Percentiles rank a stretch among this genome's conserved stretches.
Conservation (phyloP, 2,329 filamentous ascomycete species). For the Rutstroemia sp. region DNA sequence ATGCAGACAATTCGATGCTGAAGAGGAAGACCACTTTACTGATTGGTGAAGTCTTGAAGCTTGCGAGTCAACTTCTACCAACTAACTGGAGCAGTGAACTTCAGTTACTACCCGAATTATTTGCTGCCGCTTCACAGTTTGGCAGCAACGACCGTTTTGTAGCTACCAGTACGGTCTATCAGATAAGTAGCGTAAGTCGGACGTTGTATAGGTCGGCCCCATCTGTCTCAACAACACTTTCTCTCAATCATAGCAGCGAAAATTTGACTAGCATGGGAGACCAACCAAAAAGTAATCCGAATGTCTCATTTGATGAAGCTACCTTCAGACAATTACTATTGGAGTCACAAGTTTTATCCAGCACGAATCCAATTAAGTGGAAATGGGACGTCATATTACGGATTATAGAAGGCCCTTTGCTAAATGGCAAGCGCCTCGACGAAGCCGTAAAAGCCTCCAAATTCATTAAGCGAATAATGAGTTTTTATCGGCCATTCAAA, state of each 20-base stretch:
- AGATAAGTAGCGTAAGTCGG: conserved; percentile 94
- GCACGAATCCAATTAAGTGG: conserved; percentile 91
- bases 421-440: conserved; percentile 84
- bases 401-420: conserved; percentile 86
- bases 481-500: conserved; percentile 95
- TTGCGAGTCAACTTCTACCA: conserved; percentile 80
- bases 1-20: conserved; percentile 59
- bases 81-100: conserved; percentile 74
- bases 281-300: conserved; percentile 43
- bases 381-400: conserved; percentile 91
- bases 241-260: conserved; percentile 30
- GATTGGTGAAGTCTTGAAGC: conserved; percentile 83
- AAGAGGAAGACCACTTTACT: conserved; percentile 86
- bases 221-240: conserved; percentile 27
- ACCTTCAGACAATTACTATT: conserved; percentile 58
- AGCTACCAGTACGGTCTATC: conserved; percentile 87
- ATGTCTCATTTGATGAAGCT: conserved; percentile 49
- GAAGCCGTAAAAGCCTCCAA: conserved; percentile 93
- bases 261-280: conserved; percentile 48
- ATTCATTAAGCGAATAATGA: conserved; percentile 89
- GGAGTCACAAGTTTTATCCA: conserved; percentile 80
- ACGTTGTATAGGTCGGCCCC: conserved; percentile 77
- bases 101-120: conserved; percentile 80
- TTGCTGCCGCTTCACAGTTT: conserved; percentile 69
- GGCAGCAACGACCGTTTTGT: conserved; percentile 65